A percentile compares a stretch with the other conserved stretches of the same genome.
Conservation (phyloP, 2,329 filamentous ascomycete genomes). For the Aspergillus pseudoviridinutans region DNA sequence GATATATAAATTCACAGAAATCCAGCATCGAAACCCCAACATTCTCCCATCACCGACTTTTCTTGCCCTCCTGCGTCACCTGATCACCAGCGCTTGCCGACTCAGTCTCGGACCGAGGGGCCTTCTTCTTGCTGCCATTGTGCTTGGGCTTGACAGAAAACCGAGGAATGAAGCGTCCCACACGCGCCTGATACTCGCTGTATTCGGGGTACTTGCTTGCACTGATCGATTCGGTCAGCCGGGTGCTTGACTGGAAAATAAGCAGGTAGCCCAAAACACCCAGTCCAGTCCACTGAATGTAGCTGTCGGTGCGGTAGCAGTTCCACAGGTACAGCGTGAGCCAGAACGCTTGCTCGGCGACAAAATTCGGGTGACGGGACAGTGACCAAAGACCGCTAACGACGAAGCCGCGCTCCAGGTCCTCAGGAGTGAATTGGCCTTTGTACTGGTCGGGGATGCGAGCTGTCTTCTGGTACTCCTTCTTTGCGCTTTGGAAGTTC, state of each 20-base stretch:
- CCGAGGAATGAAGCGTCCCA: slow-evolving; percentile 76
- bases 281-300: slow-evolving; percentile 73
- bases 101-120: slow-evolving; percentile 8
- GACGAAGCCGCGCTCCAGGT: slow-evolving; percentile 86
- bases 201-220: slow-evolving; percentile 85
- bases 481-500: slow-evolving; percentile 80
- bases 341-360: slow-evolving; percentile 89
- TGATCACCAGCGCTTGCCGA: slow-evolving; percentile 12
- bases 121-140: slow-evolving; percentile 20
- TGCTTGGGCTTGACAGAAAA: slow-evolving; percentile 32
- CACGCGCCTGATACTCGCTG: slow-evolving; percentile 72
- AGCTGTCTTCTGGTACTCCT: slow-evolving; percentile 66
- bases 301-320: slow-evolving; percentile 65
- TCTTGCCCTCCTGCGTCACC: slow-evolving; percentile 14
- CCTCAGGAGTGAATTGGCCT: slow-evolving; percentile 58
- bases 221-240: slow-evolving; percentile 79
- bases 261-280: slow-evolving; percentile 68
- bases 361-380: slow-evolving; percentile 92
- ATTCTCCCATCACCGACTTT: slow-evolving; percentile 7
- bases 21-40: background rate
- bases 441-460: slow-evolving; percentile 59
- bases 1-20: slow-evolving; percentile 1
- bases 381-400: slow-evolving; percentile 80
- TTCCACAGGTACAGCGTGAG: slow-evolving; percentile 83
- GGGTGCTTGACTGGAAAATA: slow-evolving; percentile 86